Percentiles rank a stretch among this genome's conserved stretches.
Conservation (phyloP, 2,329 filamentous ascomycete genomes). For the Cryphonectria radicalis region DNA sequence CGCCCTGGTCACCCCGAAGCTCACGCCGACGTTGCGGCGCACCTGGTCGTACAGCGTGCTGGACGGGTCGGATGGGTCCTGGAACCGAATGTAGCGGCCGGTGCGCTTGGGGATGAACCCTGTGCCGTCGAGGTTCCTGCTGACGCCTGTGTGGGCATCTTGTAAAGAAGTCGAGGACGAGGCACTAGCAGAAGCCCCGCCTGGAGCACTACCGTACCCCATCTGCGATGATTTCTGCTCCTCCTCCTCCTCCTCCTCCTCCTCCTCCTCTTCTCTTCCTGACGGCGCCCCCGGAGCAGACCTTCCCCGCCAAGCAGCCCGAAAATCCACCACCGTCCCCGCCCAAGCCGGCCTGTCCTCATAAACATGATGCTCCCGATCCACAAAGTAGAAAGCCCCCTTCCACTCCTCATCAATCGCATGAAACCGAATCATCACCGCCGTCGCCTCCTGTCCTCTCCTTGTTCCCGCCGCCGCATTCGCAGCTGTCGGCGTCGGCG, state of each 20-base stretch:
- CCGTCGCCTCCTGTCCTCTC: background rate
- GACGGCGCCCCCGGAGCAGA: background rate
- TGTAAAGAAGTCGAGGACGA: background rate
- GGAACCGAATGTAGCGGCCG: background rate
- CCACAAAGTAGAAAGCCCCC: background rate
- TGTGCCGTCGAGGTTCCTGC: background rate
- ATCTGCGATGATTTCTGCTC: no score
- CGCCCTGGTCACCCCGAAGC: background rate
- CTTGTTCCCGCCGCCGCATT: background rate
- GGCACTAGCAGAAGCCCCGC: no score
- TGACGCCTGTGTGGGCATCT: constrained; percentile 6
- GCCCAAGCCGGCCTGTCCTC: background rate
- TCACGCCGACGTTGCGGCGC: background rate
- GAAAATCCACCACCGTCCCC: background rate
- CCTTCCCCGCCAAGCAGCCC: background rate
- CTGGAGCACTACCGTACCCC: no score
- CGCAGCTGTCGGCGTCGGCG: background rate
- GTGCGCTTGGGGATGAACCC: background rate
- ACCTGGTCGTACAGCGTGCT: background rate
- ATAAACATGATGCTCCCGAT: background rate
- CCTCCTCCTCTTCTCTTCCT: no score
- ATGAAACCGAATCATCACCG: background rate
- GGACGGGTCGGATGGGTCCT: background rate
- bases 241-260: no score
- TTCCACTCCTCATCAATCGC: background rate